Percentiles rank a stretch among this genome's conserved stretches.
phyloP scores from a whole-genome alignment of 257 asterid genomes.

The Cinchona pubescens region DNA sequence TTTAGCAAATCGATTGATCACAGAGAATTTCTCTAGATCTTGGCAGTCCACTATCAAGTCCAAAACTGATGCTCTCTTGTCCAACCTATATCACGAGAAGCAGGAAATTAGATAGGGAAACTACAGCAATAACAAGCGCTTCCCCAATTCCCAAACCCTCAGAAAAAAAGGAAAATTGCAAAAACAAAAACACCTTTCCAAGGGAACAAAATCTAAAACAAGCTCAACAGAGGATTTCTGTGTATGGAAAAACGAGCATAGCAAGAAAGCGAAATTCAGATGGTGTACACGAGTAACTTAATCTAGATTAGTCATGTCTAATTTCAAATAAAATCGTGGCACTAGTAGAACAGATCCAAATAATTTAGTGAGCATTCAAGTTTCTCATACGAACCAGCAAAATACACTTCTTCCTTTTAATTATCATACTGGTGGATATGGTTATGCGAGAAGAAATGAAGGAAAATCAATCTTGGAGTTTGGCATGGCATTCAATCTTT shows the following conservation, averaged over 20 bases:
- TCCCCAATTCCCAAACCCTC: not conserved
- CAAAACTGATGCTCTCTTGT: constrained; percentile 64
- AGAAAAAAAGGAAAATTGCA: not conserved
- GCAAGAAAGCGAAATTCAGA: not conserved
- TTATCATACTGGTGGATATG: not conserved
- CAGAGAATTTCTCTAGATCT: constrained; percentile 77
- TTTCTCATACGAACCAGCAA: not conserved
- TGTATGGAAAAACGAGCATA: not conserved
- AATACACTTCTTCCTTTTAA: not conserved
- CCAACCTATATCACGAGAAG: constrained; percentile 50
- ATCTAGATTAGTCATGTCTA: not conserved
- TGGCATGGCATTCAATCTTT: no score
- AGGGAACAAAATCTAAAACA: not conserved
- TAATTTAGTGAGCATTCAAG: not conserved
- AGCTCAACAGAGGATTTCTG: not conserved
- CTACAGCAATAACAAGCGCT: constrained; percentile 5
- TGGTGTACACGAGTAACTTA: not conserved
- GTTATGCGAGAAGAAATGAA: no score
- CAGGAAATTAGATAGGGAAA: constrained; percentile 5
- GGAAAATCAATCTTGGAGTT: no score
- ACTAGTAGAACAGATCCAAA: not conserved
- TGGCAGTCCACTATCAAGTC: constrained; percentile 72
- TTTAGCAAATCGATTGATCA: constrained; percentile 76
- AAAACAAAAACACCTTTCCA: not conserved
- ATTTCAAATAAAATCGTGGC: not conserved